Evolutionary conservation across 2,329 filamentous ascomycete species (phyloP).

Genomic region (Nannizziopsis arthrosporioides): DNA sequence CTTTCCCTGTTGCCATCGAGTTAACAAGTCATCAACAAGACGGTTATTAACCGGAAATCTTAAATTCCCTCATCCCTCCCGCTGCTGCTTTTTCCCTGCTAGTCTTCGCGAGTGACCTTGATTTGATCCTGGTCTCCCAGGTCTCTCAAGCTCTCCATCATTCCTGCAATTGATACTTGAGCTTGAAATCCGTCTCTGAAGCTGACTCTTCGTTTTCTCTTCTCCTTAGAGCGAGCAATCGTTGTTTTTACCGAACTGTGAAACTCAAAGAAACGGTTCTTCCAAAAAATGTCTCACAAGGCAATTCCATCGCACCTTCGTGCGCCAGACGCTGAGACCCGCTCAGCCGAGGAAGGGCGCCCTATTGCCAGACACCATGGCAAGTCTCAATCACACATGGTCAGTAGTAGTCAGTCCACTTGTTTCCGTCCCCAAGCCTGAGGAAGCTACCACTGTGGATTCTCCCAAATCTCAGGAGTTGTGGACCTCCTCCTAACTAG

Average conservation of each 20-base stretch:
- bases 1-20: too few relatives aligned
- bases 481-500: too few relatives aligned
- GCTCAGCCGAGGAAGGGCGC: conserved; percentile 20
- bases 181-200: too few relatives aligned
- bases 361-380: conserved; percentile 39
- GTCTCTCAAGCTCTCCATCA: too few relatives aligned
- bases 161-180: too few relatives aligned
- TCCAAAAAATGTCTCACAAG: conserved; percentile 55
- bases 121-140: too few relatives aligned
- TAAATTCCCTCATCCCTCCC: too few relatives aligned
- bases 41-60: too few relatives aligned
- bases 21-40: too few relatives aligned
- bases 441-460: conserved; percentile 5
- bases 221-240: neutral
- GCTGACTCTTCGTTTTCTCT: neutral
- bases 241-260: neutral
- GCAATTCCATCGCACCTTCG: conserved; percentile 74
- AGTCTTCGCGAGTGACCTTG: too few relatives aligned
- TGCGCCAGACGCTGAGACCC: conserved; percentile 35
- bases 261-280: neutral
- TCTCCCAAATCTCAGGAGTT: too few relatives aligned
- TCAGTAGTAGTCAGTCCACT: conserved; percentile 26
- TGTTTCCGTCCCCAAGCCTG: neutral
- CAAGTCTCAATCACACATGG: conserved; percentile 46
- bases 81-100: too few relatives aligned